Percentiles rank a stretch among this genome's conserved stretches.
Conservation (phyloP, 2,329 filamentous ascomycete species). For the Westerdykella ornata region DNA sequence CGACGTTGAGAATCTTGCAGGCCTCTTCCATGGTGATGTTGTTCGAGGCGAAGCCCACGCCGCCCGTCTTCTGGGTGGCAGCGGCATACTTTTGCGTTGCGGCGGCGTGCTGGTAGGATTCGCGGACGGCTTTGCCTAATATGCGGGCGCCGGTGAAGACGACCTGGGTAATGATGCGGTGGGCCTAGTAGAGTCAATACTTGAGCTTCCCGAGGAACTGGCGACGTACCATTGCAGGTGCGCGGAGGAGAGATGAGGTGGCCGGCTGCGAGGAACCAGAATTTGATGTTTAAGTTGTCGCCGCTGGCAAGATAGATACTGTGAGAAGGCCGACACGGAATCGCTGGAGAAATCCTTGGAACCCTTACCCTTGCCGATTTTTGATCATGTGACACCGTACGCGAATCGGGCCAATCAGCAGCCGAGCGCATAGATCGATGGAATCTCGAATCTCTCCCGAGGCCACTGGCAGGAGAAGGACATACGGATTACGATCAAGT, state of each 20-base stretch:
- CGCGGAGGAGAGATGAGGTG: not conserved
- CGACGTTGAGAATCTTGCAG: constrained; percentile 94
- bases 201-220: not conserved
- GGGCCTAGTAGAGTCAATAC: constrained; percentile 56
- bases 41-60: constrained; percentile 53
- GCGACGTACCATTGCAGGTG: constrained; percentile 23
- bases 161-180: constrained; percentile 90
- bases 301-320: too few species aligned
- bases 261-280: constrained; percentile 10
- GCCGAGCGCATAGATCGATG: too few species aligned
- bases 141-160: constrained; percentile 86
- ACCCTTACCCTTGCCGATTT: too few species aligned
- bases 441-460: too few species aligned
- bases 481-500: too few species aligned
- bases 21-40: constrained; percentile 93
- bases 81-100: constrained; percentile 77
- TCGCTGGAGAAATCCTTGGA: too few species aligned
- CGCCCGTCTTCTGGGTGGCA: constrained; percentile 57
- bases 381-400: too few species aligned
- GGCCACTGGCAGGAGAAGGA: too few species aligned
- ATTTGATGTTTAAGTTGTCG: too few species aligned
- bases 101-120: constrained; percentile 92
- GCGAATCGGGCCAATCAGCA: too few species aligned
- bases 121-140: constrained; percentile 83
- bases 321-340: too few species aligned